Evolutionary conservation across 1,284 basidiomycete genomes (phyloP).

Genomic region (Rhodotorula sp.): DNA sequence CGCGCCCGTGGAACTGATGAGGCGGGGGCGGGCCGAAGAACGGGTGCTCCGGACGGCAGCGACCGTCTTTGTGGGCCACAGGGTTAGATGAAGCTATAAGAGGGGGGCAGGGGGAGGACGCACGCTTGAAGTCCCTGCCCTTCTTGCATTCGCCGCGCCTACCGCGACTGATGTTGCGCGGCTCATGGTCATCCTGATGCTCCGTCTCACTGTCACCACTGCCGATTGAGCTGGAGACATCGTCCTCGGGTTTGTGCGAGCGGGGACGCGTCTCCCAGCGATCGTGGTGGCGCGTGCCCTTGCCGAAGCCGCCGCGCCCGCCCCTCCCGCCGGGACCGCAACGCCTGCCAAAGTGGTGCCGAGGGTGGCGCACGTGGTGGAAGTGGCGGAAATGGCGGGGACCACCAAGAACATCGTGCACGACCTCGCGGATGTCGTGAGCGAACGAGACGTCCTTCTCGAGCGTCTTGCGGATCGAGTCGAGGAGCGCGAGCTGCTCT

Average conservation of each 20-base stretch:
- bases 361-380: not conserved
- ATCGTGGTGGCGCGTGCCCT: not conserved
- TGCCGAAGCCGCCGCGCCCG: not conserved
- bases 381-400: not conserved
- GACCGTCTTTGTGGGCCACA: not conserved
- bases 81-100: not conserved
- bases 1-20: not conserved
- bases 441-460: constrained; percentile 3
- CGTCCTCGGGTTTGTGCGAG: not conserved
- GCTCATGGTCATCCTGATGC: not conserved
- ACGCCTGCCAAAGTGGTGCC: not conserved
- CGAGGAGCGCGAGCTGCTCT: constrained; percentile 3
- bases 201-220: not conserved
- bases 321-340: not conserved
- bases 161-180: rapidly evolving
- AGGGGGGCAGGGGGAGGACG: not conserved
- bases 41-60: not conserved
- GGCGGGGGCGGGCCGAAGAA: not conserved
- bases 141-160: not conserved
- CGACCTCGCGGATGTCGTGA: not conserved
- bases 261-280: not conserved
- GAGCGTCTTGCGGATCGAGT: constrained; percentile 1
- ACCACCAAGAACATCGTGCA: not conserved
- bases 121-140: not conserved
- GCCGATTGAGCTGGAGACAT: too few species aligned